Base-by-base conservation (phyloP, 169 alveolate species). In the Cryptosporidium parvum region DNA sequence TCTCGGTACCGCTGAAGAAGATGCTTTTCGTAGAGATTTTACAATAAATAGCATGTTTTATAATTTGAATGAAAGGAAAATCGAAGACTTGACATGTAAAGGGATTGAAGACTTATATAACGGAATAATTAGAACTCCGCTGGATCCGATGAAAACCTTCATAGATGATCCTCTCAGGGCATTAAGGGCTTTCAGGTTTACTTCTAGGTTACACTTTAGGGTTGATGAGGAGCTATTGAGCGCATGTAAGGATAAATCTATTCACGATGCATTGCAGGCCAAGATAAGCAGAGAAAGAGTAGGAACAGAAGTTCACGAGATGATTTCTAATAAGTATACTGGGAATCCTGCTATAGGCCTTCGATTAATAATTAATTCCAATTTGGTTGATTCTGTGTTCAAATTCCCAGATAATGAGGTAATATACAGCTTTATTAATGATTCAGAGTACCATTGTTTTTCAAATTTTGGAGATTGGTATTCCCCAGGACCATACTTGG, bases 161-260 rank as follows among this genome's bases (percentile, higher is more conserved):
- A 85, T 94, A 75, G 99, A 98, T 93, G 99, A 98, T 93, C 99
- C 99, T 6, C 93, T 98, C 45, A 94, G 99, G 87, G 95, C 97
- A 29, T 91, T 98, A 71, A 94, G 99, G 86, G 97, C 99, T n/a
- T 95, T 98, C 35, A 93, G 99, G 75, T 98, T 98, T 89, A 96
- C 99, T 31, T 94, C 98, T 0, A 93, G 96, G 91, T 95, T 95
- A 91, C 91, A 93, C 33, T 96, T 96, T 69, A 70, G 85, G 70
- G 87, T 97, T 48, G 93, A 91, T 35, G 93, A 94, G 7, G 95
- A 95, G 33, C 94, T 97, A 31, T 70, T 93, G 53, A 85, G 85
- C 56, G 95, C 89, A 37, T 80, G 89, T 33, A 80, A 12, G 12
- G 21, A 59, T 8, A 35, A 29, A 3, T 23, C 80, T 14, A 2